A percentile compares a stretch with the other conserved stretches of the same genome.
phyloP scores from a whole-genome alignment of 805 yeast genomes.

The Scheffersomyces stipitis region DNA sequence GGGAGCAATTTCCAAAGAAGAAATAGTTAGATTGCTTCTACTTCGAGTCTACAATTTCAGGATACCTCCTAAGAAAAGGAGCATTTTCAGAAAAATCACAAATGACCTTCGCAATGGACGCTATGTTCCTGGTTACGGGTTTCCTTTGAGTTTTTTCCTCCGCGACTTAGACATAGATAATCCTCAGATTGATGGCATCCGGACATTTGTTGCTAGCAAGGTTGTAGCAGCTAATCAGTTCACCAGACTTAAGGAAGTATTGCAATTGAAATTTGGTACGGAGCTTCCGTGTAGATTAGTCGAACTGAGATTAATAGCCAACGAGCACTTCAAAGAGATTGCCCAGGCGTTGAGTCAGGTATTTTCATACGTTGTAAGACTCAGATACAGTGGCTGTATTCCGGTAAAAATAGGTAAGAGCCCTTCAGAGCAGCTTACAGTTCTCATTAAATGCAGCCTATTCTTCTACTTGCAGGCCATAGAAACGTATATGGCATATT shows the following conservation, averaged over 20 bases:
- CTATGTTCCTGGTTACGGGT: not conserved
- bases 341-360: not conserved
- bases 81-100: too few relatives aligned
- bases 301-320: not conserved
- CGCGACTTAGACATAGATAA: not conserved
- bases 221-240: too few relatives aligned
- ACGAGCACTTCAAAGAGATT: not conserved
- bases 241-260: not conserved
- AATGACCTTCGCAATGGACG: too few relatives aligned
- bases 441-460: constrained; percentile 1
- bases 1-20: too few relatives aligned
- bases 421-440: not conserved
- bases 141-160: not conserved
- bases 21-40: too few relatives aligned
- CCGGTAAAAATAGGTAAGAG: not conserved
- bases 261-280: not conserved
- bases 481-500: not conserved
- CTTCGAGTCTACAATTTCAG: too few relatives aligned
- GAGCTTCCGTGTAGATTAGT: not conserved
- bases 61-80: too few relatives aligned
- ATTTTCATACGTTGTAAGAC: not conserved
- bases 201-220: not conserved
- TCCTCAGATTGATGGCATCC: not conserved
- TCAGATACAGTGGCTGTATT: too few relatives aligned
- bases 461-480: constrained; percentile 9